Conservation (phyloP, 1,139 yeast genomes). For the Hansenula sp. region DNA sequence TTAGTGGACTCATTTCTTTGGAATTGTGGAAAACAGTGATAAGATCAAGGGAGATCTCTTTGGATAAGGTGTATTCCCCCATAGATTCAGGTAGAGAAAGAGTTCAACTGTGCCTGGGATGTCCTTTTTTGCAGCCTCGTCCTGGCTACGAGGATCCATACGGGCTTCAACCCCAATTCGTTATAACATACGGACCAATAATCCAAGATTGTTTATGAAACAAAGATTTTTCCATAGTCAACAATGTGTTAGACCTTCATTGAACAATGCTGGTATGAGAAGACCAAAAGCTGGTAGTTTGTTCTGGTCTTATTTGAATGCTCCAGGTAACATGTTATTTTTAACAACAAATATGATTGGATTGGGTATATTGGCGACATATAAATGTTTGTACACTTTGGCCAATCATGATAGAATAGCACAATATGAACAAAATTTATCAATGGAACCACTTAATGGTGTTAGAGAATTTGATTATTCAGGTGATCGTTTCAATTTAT, state of each 20-base stretch:
- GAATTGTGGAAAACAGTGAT: no score
- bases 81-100: no score
- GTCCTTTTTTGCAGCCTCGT: no score
- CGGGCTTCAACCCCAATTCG: neutral
- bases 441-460: neutral
- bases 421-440: neutral
- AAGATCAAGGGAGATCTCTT: no score
- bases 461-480: neutral
- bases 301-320: constrained; percentile 18
- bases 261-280: neutral
- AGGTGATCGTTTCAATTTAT: neutral
- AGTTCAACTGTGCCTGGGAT: no score
- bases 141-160: neutral
- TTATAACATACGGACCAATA: neutral
- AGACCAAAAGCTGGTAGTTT: neutral
- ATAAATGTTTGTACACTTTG: constrained; percentile 12
- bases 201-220: neutral
- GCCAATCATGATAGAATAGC: constrained; percentile 1
- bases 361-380: constrained; percentile 13
- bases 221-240: neutral
- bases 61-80: no score
- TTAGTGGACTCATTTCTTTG: no score
- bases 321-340: constrained; percentile 18
- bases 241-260: neutral
- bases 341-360: constrained; percentile 15